A percentile compares a stretch with the other conserved stretches of the same genome.
Evolutionary conservation across 805 yeast genomes (phyloP).

Genomic region (Pichia manshurica): DNA sequence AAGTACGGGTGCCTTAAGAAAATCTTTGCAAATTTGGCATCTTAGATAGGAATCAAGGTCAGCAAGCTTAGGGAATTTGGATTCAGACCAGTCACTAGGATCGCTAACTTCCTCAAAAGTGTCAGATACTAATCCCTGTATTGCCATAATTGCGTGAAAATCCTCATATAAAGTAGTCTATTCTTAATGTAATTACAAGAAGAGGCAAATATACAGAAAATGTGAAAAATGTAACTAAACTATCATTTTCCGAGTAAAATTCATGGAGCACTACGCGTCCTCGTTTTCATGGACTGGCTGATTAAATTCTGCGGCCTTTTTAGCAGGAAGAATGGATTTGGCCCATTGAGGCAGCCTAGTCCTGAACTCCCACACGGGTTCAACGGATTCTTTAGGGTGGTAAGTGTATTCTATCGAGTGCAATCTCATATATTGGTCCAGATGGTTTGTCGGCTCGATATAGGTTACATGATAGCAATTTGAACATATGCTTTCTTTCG

Average conservation of each 20-base stretch:
- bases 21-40: constrained; percentile 87
- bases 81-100: constrained; percentile 62
- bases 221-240: too few species aligned
- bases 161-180: too few species aligned
- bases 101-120: constrained; percentile 42
- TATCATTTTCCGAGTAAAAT: too few species aligned
- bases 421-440: constrained; percentile 31
- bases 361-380: constrained; percentile 1
- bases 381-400: neutral
- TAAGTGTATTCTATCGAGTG: constrained; percentile 37
- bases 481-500: constrained; percentile 21
- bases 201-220: too few species aligned
- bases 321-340: neutral
- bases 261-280: too few species aligned
- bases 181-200: too few species aligned
- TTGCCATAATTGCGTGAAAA: neutral
- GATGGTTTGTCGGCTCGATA: constrained; percentile 21
- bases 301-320: neutral
- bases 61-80: constrained; percentile 49
- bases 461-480: constrained; percentile 32
- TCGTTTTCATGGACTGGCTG: too few species aligned
- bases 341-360: constrained; percentile 8
- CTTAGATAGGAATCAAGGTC: constrained; percentile 66
- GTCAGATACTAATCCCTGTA: constrained; percentile 15
- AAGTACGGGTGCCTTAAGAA: constrained; percentile 69